phyloP scores from a whole-genome alignment of 257 asterid genomes.

The Solanum clarkiae region DNA sequence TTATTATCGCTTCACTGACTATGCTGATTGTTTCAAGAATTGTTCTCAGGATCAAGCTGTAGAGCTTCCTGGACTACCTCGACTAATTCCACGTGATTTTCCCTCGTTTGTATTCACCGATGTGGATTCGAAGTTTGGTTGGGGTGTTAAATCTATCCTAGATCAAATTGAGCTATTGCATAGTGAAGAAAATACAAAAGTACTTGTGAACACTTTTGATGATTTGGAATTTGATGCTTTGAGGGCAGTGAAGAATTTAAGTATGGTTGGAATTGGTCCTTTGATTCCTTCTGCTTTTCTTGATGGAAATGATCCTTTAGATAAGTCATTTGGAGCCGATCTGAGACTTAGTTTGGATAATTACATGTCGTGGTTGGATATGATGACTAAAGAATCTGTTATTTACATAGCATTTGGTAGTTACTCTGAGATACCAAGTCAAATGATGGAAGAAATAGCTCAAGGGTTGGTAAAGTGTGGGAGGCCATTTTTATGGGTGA shows the following conservation, averaged over 20 bases:
- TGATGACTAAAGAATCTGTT: not conserved
- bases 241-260: not conserved
- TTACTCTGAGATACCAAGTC: not conserved
- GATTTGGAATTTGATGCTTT: not conserved
- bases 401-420: slow-evolving; percentile 14
- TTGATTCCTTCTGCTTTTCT: slow-evolving; percentile 5
- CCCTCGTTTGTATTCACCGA: not conserved
- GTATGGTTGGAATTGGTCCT: slow-evolving; percentile 7
- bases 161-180: not conserved
- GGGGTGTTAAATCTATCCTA: not conserved
- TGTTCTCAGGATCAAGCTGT: not conserved
- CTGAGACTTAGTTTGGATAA: not conserved
- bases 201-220: slow-evolving; percentile 4
- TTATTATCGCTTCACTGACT: not conserved
- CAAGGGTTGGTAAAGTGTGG: slow-evolving; percentile 5
- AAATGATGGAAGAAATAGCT: slow-evolving; percentile 8
- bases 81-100: not conserved
- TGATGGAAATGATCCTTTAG: slow-evolving; percentile 1
- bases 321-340: not conserved
- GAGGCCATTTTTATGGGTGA: slow-evolving; percentile 21
- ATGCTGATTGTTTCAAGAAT: not conserved
- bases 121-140: not conserved
- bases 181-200: not conserved
- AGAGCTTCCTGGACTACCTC: slow-evolving; percentile 2
- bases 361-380: slow-evolving; percentile 3